Conservation (phyloP, 345 rosid species). For the Iberis pinnata region DNA sequence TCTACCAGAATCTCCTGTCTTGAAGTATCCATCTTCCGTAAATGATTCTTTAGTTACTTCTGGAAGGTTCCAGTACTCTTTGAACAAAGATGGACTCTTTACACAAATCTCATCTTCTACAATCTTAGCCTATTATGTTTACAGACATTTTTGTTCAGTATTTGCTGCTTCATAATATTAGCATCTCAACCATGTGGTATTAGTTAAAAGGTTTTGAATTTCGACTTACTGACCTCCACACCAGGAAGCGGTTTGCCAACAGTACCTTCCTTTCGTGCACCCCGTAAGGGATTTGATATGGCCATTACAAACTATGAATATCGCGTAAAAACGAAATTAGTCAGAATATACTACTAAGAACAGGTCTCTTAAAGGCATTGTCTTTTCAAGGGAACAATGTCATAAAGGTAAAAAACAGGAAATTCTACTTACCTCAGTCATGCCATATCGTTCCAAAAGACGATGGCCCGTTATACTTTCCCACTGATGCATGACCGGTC, state of each 20-base stretch:
- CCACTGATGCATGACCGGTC: constrained; percentile 91
- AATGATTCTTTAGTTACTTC: constrained; percentile 77
- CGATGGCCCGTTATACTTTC: constrained; percentile 90
- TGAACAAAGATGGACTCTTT: constrained; percentile 88
- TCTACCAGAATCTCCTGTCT: constrained; percentile 91
- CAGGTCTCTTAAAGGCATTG: not conserved
- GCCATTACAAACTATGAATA: constrained; percentile 83
- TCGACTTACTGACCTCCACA: constrained; percentile 60
- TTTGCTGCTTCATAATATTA: not conserved
- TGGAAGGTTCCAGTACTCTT: constrained; percentile 95
- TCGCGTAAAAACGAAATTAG: not conserved
- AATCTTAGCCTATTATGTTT: constrained; percentile 57
- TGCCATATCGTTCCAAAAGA: constrained; percentile 95
- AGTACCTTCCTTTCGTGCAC: constrained; percentile 78
- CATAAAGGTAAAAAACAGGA: constrained; percentile 8
- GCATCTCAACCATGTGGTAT: too few species aligned
- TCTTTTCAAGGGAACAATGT: too few species aligned
- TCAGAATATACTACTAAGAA: constrained; percentile 2
- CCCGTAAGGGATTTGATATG: constrained; percentile 78
- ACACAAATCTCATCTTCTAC: constrained; percentile 76
- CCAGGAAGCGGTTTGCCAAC: constrained; percentile 97
- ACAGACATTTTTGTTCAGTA: not conserved
- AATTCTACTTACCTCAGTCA: constrained; percentile 69
- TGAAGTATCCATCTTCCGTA: constrained; percentile 85
- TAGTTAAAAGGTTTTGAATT: not conserved